These are phyloP conservation scores for Xanthoconium separans DNA, from an alignment of 1,284 basidiomycete genomes.

Conservation along the genomic window DNA sequence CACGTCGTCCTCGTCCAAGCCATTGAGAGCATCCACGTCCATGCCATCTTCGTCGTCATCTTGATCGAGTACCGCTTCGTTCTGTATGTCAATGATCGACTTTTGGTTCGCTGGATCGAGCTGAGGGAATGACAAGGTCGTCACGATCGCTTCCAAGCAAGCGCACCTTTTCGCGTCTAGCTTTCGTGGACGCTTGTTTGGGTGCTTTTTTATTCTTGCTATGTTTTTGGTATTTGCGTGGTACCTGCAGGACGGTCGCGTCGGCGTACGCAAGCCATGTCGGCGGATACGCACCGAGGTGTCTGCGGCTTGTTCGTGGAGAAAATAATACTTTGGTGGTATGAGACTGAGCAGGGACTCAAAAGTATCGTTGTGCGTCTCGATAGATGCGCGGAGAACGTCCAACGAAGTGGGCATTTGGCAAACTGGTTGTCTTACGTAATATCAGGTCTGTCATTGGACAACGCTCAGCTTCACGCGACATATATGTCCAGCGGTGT, in stretches of 20 bases:
- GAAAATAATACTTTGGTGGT: constrained; percentile 85
- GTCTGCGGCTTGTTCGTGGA: constrained; percentile 49
- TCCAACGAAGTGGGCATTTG: constrained; percentile 51
- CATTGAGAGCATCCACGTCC: constrained; percentile 20
- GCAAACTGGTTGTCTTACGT: not conserved
- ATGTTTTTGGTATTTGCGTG: constrained; percentile 85
- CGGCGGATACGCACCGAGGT: constrained; percentile 11
- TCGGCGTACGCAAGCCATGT: not conserved
- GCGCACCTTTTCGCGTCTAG: constrained; percentile 77
- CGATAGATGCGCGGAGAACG: constrained; percentile 65
- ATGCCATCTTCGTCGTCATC: constrained; percentile 10
- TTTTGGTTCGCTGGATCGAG: constrained; percentile 89
- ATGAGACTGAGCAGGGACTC: constrained; percentile 80
- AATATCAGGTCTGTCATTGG: not conserved
- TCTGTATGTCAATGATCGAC: constrained; percentile 75
- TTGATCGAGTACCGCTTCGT: constrained; percentile 40
- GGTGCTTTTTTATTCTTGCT: constrained; percentile 81
- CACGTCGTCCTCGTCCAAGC: constrained; percentile 30
- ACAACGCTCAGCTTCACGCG: too few relatives aligned
- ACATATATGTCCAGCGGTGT: too few relatives aligned
- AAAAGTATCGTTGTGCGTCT: constrained; percentile 82
- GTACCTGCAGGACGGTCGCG: constrained; percentile 38
- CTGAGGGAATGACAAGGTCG: constrained; percentile 38
- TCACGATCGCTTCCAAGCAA: not conserved
- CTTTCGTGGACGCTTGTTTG: constrained; percentile 84